Evolutionary conservation across 257 asterid genomes (phyloP), one percentile per base, ranked within the genome.

Genomic region (Capsicum pubescens): DNA sequence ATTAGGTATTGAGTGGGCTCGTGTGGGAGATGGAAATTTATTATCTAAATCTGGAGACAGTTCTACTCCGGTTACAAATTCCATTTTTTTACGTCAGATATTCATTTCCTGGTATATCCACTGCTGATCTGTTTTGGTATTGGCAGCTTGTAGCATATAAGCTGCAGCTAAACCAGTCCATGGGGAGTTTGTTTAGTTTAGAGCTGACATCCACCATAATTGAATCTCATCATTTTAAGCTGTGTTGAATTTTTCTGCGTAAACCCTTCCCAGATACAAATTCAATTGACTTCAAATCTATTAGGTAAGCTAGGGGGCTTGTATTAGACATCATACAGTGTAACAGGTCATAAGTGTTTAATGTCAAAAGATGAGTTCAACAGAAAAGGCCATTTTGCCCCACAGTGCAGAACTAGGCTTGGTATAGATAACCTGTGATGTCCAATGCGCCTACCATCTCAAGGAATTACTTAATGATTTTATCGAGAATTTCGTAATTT

Each of bases 361-460:
- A 52, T 21, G n/a, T 76, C 44, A 76, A 52, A 13, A 52, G 14
- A 76, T 76, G 63, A 52, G 48, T 76, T 76, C 48, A 54, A 76
- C 0, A 52, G 81, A 52, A 52, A 50, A 76, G 63, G 46, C 26
- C 81, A 76, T 76, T 76, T 52, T 13, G 48, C 44, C 58, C 81
- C 44, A 52, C 14, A 4, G 63, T 76, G 63, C 12, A 26, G 81
- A 76, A 52, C 13, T 50, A 19, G 44, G 52, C 59, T 26, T 50
- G 60, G 19, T 74, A 48, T 74, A 48, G 44, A 50, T 74, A 50
- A 50, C 39, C 58, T 19, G 80, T 72, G 80, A 39, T 72, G 59
- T 72, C 59, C 80, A 72, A 72, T 50, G 63, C 26, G 61, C 14
- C 26, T 15, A 21, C 81, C 81, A 52, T 76, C 63, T 63, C 7